Base-by-base conservation (phyloP, 2,329 filamentous ascomycete genomes). In the Didymellaceae sp. region DNA sequence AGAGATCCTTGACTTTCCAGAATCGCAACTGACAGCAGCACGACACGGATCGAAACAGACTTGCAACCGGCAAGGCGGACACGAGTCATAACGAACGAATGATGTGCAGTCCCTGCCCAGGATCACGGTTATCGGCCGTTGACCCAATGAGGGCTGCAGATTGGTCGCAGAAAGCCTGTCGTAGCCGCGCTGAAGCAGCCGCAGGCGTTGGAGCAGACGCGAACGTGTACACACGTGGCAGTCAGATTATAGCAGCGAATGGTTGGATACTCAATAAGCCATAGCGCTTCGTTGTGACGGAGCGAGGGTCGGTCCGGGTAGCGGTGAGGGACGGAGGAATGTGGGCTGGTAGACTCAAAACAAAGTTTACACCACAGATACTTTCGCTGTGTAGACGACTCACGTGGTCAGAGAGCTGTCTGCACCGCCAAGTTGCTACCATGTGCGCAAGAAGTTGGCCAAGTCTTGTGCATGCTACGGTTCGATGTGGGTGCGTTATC, bases 171-270 rank as follows among this genome's bases (percentile, higher is more conserved):
- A 21, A 26, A 43, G 37, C 25, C 38, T 28, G 38, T 18, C 20
- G 48, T 61, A 60, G 60, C 59, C 60, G 55, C 58, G 54, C 47
- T 51, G 37, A 22, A 34, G 54, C 47, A 45, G 51, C 45, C 39
- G 39, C 43, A 49, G 35, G 45, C 35, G 47, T 45, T 42, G 30
- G 41, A 35, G 18, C 21, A 41, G 35, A 51, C 35, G 42, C 35
- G 31, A 45, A 35, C 41, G 20, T 17, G 13, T 39, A 14, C 21
- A 59, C 45, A 61, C 56, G 58, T 65, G 57, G 55, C 58, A 58
- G 50, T 50, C 39, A 39, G 28, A 39, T 34, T 47, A 30, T 43
- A 52, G 26, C 17, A 18, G n/a, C 43, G 43, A 52, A 47, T 48
- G 6, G 28, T 1, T 34, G 13, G 11, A n/a, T 24, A 18, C 6